Evolutionary conservation across 805 yeast species (phyloP), one percentile per base, ranked within the genome.

Genomic region (Wickerhamomyces sydowiorum): DNA sequence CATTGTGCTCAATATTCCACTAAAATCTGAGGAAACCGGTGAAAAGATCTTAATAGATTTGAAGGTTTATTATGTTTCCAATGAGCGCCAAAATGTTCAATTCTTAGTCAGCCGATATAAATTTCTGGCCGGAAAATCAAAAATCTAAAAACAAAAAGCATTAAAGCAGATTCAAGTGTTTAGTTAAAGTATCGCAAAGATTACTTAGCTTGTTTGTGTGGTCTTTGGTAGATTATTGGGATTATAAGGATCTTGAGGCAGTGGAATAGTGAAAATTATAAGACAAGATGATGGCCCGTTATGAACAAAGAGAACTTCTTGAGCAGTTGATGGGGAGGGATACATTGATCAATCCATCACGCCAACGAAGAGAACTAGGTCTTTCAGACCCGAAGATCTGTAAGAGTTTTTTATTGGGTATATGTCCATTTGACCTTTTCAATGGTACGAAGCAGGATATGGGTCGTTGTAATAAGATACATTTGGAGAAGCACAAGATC

Each of bases 341-440:
- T 31, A 46, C 30, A 54, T 59, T 52, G 50, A 42, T 55, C 35
- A 45, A 45, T 60, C 47, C 63, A 62, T 46, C 65, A 51, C 51
- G 74, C 53, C 55, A 69, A 60, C 42, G 78, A 56, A 50, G 69
- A 61, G 64, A 67, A 64, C 36, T 65, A 47, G 60, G 71, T 40
- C 59, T 82, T 39, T 62, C 64, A 28, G 82, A 79, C 40, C 71
- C 78, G 13, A 67, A 77, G 35, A 80, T 88, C 7, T 90, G 98
- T 62, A 85, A 84, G 57, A 70, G 85, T 17, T 90, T 81, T 57
- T 60, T 90, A n/a, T 86, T 87, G 14, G 96, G 93, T 0, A 74
- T 76, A 8, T 90, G 98, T 52, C 91, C 96, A 0, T 82, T 85
- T 59, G 96, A 89, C 48, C 60, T 89, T 37, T 86, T 90, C 55